A percentile compares a stretch with the other conserved stretches of the same genome.
These are phyloP conservation scores for Paspalum notatum DNA, from an alignment of 176 grass and related monocot species.

Conservation along the genomic window DNA sequence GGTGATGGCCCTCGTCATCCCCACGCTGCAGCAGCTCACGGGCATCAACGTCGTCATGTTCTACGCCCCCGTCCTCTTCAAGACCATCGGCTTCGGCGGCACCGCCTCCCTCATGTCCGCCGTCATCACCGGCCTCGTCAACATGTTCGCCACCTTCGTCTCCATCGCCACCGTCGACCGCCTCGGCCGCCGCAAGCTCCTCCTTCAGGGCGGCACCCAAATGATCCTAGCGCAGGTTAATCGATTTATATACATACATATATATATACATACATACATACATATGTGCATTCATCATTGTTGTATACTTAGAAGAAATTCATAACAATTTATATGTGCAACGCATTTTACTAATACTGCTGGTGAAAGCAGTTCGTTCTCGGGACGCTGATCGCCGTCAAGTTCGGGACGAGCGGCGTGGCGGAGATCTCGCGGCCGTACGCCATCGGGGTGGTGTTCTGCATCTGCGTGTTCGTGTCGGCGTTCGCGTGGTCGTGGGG, in stretches of 20 bases:
- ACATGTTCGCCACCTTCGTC: conserved; percentile 50
- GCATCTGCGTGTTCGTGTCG: conserved; percentile 88
- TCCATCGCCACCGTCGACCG: conserved; percentile 55
- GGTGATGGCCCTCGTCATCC: conserved; percentile 38
- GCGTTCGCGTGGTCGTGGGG: conserved; percentile 93
- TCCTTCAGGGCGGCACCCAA: conserved; percentile 36
- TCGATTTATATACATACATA: too few species aligned
- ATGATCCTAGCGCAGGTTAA: conserved; percentile 46
- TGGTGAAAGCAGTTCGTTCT: conserved; percentile 36
- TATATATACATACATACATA: too few species aligned
- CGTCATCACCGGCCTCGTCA: conserved; percentile 53
- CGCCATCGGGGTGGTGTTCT: conserved; percentile 37
- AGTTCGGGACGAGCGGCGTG: conserved; percentile 40
- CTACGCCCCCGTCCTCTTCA: conserved; percentile 58
- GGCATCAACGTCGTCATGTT: conserved; percentile 71
- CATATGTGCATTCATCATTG: too few species aligned
- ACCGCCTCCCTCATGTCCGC: conserved; percentile 56
- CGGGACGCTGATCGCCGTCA: conserved; percentile 38
- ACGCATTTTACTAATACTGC: too few species aligned
- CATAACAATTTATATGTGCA: too few species aligned
- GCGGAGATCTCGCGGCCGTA: conserved; percentile 30
- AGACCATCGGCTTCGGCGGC: conserved; percentile 55
- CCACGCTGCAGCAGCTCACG: conserved; percentile 57
- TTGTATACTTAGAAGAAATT: too few species aligned
- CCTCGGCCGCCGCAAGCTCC: conserved; percentile 45